Conservation (phyloP, 768 basidiomycete species). For the Auricularia sp. region DNA sequence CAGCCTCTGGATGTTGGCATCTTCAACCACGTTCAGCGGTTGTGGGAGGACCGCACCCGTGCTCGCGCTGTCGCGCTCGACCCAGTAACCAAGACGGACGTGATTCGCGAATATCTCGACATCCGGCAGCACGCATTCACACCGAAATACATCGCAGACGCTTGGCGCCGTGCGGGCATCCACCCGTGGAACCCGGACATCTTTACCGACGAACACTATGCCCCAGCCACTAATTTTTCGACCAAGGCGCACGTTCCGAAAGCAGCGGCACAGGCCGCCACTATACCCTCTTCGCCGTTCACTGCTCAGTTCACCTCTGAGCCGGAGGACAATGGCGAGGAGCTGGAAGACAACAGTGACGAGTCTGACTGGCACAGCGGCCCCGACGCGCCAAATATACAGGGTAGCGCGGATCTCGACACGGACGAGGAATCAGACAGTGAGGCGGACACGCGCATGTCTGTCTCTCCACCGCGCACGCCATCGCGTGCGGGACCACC, state of each 20-base stretch:
- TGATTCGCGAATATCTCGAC: slow-evolving; percentile 2
- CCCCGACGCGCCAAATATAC: too few species aligned
- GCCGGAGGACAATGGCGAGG: not conserved
- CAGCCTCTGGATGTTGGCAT: slow-evolving; percentile 35
- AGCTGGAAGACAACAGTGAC: too few species aligned
- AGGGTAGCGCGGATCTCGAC: too few species aligned
- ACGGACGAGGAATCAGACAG: not conserved
- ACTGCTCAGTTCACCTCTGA: not conserved
- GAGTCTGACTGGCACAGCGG: too few species aligned
- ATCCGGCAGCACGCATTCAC: not conserved
- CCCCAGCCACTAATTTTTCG: not conserved
- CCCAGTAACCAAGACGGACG: not conserved
- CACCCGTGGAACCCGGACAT: not conserved
- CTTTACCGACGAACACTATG: not conserved
- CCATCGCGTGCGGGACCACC: not conserved
- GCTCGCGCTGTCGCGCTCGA: slow-evolving; percentile 6
- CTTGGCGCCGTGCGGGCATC: not conserved
- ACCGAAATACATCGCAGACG: not conserved
- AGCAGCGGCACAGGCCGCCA: not conserved
- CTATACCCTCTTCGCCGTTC: not conserved
- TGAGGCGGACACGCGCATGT: not conserved
- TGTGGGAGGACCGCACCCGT: slow-evolving; percentile 21
- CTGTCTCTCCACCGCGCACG: not conserved
- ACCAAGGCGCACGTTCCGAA: not conserved
- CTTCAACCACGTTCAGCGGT: slow-evolving; percentile 23